Evolutionary conservation across 805 yeast genomes (phyloP).

Genomic region (Sugiyamaella chiloensis): DNA sequence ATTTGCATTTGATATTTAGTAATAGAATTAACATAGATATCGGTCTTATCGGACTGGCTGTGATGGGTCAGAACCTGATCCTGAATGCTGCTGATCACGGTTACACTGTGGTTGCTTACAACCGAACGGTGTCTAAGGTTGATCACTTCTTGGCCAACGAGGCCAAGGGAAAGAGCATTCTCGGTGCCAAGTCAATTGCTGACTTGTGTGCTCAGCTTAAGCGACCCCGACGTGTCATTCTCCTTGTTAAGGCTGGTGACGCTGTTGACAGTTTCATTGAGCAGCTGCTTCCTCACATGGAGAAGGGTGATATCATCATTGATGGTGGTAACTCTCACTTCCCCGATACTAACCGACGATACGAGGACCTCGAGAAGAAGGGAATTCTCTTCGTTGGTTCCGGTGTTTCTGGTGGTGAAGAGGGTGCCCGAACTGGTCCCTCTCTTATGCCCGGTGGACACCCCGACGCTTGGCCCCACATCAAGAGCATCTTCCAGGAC

Average conservation of each 20-base stretch:
- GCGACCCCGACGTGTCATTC: conserved; percentile 94
- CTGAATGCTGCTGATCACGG: conserved; percentile 99
- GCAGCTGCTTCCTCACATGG: conserved; percentile 85
- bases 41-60: conserved; percentile 99
- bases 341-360: conserved; percentile 98
- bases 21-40: conserved; percentile 60
- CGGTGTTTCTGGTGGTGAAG: conserved; percentile 99
- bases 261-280: conserved; percentile 91
- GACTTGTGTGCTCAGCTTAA: conserved; percentile 86
- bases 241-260: conserved; percentile 93
- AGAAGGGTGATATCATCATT: conserved; percentile 95
- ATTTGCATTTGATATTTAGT: too few species aligned
- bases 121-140: conserved; percentile 95
- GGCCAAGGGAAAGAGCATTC: conserved; percentile 92
- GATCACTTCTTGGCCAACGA: conserved; percentile 90
- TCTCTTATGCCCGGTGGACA: conserved; percentile 99
- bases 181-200: conserved; percentile 90
- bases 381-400: conserved; percentile 95
- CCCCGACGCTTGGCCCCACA: conserved; percentile 97
- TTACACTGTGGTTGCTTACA: conserved; percentile 95
- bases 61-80: conserved; percentile 95
- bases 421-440: conserved; percentile 99
- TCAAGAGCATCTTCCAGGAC: conserved; percentile 93
- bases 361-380: conserved; percentile 77
- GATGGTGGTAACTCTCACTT: conserved; percentile 99